A percentile compares a stretch with the other conserved stretches of the same genome.
Evolutionary conservation across 306 rosid species (phyloP).

Genomic region (Begonia masoniana): DNA sequence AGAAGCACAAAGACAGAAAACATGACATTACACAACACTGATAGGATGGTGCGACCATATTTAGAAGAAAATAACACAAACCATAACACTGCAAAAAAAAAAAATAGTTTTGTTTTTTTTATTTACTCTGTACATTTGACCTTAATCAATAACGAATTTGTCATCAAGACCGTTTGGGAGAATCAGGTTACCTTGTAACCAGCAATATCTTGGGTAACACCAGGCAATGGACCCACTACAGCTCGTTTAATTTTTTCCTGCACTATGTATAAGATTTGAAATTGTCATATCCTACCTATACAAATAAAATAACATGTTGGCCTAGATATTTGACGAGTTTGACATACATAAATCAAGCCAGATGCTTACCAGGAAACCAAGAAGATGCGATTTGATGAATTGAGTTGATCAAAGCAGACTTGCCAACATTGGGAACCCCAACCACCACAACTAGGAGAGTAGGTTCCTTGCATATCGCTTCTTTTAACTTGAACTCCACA

Average conservation of each 20-base stretch:
- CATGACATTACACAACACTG: no score
- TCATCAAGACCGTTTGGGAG: not conserved
- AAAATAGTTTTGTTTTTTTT: no score
- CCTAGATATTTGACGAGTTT: not conserved
- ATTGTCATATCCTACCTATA: not conserved
- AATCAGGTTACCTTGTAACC: conserved; percentile 56
- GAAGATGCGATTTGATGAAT: conserved; percentile 72
- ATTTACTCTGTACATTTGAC: no score
- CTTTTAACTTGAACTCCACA: conserved; percentile 72
- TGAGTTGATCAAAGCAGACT: conserved; percentile 73
- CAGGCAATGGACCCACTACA: conserved; percentile 82
- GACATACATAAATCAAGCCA: not conserved
- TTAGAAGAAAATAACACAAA: no score
- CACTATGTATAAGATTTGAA: conserved; percentile 33
- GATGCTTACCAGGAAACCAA: conserved; percentile 48
- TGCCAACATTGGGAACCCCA: conserved; percentile 94
- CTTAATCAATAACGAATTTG: not conserved
- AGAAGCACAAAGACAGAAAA: no score
- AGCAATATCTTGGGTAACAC: conserved; percentile 93
- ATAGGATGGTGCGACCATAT: no score
- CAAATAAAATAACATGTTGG: not conserved
- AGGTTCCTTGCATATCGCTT: conserved; percentile 63
- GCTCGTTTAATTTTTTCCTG: conserved; percentile 80
- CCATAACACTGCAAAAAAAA: no score
- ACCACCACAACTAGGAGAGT: conserved; percentile 89